Evolutionary conservation across 2,329 filamentous ascomycete genomes (phyloP).

Genomic region (Coniochaeta prunicola): DNA sequence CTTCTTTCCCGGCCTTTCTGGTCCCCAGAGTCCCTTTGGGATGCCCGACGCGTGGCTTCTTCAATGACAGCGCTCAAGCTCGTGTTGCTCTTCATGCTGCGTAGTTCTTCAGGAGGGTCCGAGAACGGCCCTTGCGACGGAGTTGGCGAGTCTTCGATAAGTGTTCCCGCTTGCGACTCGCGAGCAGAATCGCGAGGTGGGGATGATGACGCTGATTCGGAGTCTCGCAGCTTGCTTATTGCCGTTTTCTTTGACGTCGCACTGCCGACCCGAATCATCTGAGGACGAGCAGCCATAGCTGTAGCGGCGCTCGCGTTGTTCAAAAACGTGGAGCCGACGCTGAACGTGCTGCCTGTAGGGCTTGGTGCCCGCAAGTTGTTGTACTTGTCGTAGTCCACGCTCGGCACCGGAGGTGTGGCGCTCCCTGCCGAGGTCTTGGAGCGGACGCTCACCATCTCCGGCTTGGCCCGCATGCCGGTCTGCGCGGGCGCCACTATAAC

Average conservation of each 20-base stretch:
- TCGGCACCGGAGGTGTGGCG: slow-evolving; percentile 63
- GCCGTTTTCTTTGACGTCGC: slow-evolving; percentile 34
- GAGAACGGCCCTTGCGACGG: slow-evolving; percentile 53
- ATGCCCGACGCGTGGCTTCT: slow-evolving; percentile 37
- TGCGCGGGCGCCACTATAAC: slow-evolving; percentile 77
- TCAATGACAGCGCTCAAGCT: slow-evolving; percentile 50
- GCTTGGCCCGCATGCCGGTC: slow-evolving; percentile 79
- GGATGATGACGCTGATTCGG: slow-evolving; percentile 15
- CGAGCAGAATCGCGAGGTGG: slow-evolving; percentile 12
- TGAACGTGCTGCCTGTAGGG: slow-evolving; percentile 49
- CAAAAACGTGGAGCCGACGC: slow-evolving; percentile 61
- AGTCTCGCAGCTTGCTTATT: slow-evolving; percentile 18
- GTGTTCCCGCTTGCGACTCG: slow-evolving; percentile 38
- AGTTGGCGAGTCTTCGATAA: slow-evolving; percentile 41
- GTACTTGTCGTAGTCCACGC: slow-evolving; percentile 60
- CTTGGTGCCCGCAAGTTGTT: slow-evolving; percentile 41
- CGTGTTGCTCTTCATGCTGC: slow-evolving; percentile 28
- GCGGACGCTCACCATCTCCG: slow-evolving; percentile 88
- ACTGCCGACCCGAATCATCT: slow-evolving; percentile 50
- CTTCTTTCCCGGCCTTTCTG: slow-evolving; percentile 29
- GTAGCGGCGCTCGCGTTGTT: slow-evolving; percentile 55
- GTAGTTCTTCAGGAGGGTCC: slow-evolving; percentile 37
- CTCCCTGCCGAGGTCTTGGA: slow-evolving; percentile 42
- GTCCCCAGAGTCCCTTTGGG: slow-evolving; percentile 24
- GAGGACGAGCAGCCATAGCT: slow-evolving; percentile 48